phyloP scores from a whole-genome alignment of 306 rosid genomes.

The Quillaja saponaria region DNA sequence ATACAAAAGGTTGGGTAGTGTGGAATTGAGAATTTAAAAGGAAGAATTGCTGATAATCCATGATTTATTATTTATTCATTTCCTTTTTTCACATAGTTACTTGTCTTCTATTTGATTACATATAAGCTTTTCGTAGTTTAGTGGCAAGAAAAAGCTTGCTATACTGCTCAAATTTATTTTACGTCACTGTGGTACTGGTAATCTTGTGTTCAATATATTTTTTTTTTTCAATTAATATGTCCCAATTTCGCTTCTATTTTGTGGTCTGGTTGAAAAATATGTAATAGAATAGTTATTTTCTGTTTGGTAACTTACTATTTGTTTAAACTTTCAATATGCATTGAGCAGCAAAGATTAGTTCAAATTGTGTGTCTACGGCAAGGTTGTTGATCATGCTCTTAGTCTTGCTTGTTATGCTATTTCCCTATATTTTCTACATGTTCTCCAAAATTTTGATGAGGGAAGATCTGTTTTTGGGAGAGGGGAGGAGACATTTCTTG shows the following conservation, averaged over 20 bases:
- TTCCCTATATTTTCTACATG: too few species aligned
- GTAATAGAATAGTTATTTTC: background rate
- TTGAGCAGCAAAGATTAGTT: too few species aligned
- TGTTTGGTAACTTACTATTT: too few species aligned
- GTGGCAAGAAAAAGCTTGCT: background rate
- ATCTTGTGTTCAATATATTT: background rate
- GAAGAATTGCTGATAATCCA: constrained; percentile 5
- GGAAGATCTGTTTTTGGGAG: too few species aligned
- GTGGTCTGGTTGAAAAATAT: background rate
- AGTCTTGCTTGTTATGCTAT: too few species aligned
- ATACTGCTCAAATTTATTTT: background rate
- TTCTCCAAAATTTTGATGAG: too few species aligned
- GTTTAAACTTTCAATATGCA: too few species aligned
- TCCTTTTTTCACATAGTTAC: background rate
- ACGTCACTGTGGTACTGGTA: background rate
- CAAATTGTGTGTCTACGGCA: too few species aligned
- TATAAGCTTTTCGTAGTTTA: background rate
- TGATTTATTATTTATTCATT: background rate
- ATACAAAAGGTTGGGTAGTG: constrained; percentile 24
- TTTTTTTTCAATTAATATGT: background rate
- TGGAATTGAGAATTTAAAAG: constrained; percentile 20
- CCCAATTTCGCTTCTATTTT: background rate
- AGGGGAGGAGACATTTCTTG: too few species aligned
- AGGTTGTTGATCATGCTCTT: too few species aligned
- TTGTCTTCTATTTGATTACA: background rate